phyloP scores from a whole-genome alignment of 345 rosid species.

The Durio zibethinus region DNA sequence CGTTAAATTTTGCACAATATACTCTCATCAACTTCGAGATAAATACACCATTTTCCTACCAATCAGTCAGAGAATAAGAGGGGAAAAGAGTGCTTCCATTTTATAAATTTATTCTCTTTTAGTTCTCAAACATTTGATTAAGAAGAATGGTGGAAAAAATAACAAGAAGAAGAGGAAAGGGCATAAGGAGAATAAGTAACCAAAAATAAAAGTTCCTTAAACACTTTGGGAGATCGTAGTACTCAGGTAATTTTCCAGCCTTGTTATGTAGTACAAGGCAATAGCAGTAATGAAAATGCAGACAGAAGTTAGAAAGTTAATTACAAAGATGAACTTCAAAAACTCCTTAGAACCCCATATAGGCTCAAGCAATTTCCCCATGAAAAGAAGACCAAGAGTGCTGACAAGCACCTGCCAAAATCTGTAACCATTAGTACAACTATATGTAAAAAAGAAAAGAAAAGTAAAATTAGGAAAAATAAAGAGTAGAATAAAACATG shows the following conservation, averaged over 20 bases:
- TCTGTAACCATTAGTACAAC: constrained; percentile 5
- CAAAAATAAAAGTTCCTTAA: not conserved
- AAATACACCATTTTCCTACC: not conserved
- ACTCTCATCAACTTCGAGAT: not conserved
- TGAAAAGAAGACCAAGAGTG: constrained; percentile 69
- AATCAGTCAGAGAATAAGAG: not conserved
- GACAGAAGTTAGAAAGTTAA: constrained; percentile 74
- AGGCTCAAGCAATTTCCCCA: constrained; percentile 96
- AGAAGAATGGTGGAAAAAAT: not conserved
- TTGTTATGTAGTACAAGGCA: constrained; percentile 76
- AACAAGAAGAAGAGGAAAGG: not conserved
- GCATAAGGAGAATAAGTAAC: not conserved
- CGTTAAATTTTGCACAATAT: not conserved
- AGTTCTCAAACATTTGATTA: not conserved
- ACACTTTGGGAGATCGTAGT: constrained; percentile 11
- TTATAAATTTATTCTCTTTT: not conserved
- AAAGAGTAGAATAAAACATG: constrained; percentile 5
- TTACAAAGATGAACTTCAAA: constrained; percentile 81
- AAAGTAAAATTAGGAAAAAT: not conserved
- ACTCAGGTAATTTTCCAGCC: constrained; percentile 79
- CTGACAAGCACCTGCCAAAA: constrained; percentile 59
- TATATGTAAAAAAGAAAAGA: constrained; percentile 1
- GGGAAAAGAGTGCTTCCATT: not conserved
- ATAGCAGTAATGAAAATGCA: constrained; percentile 81
- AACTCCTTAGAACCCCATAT: constrained; percentile 97